Evolutionary conservation across 163 green algal genomes (phyloP).

Genomic region (Volvox carteri): DNA sequence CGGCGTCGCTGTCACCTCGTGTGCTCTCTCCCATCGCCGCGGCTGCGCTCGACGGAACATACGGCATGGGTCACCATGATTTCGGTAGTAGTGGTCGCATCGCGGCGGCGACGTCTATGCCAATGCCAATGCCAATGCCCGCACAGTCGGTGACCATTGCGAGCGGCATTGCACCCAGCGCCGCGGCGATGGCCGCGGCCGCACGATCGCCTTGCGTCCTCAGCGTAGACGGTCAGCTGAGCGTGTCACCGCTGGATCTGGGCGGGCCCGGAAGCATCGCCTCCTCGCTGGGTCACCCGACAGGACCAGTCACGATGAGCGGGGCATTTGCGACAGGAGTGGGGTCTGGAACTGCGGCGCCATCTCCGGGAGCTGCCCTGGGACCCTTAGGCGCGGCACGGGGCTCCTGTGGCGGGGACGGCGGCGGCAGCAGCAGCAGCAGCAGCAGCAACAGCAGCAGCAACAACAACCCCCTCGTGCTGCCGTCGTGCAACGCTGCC

Average conservation of each 20-base stretch:
- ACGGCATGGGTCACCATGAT: neutral
- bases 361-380: neutral
- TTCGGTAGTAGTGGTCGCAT: neutral
- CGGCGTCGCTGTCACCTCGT: neutral
- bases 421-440: too few species aligned
- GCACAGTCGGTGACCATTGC: neutral
- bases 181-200: too few species aligned
- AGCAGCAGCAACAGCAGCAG: too few species aligned
- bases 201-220: too few species aligned
- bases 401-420: too few species aligned
- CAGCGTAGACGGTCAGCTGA: neutral
- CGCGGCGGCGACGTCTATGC: neutral
- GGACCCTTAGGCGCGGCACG: too few species aligned
- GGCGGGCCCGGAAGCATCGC: constrained; percentile 1
- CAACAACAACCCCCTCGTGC: neutral
- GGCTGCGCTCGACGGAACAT: neutral
- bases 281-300: neutral
- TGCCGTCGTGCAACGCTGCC: neutral
- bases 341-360: neutral
- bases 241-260: neutral
- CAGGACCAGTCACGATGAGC: neutral
- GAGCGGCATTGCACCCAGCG: neutral
- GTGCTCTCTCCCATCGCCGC: neutral
- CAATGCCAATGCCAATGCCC: neutral
- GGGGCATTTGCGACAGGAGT: neutral